Evolutionary conservation across 1,284 basidiomycete species (phyloP).

Genomic region (Cryptococcus hybrid): DNA sequence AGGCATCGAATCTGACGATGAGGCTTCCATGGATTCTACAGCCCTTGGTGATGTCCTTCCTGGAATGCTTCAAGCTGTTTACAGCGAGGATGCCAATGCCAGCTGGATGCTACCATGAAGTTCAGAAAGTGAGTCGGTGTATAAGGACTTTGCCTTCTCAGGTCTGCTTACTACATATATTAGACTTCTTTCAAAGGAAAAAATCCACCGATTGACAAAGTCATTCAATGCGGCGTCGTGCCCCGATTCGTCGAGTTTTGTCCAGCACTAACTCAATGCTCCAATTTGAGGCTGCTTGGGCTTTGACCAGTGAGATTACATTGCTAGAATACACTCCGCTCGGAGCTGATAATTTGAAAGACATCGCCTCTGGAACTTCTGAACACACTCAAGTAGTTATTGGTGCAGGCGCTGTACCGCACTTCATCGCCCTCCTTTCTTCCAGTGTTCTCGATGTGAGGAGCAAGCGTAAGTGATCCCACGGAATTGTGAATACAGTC

Average conservation of each 20-base stretch:
- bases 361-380: conserved; percentile 98
- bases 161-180: neutral
- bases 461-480: conserved; percentile 68
- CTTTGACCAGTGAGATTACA: conserved; percentile 69
- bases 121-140: conserved; percentile 73
- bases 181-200: conserved; percentile 91
- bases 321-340: neutral
- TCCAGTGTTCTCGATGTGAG: conserved; percentile 86
- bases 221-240: conserved; percentile 97
- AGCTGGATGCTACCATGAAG: conserved; percentile 90
- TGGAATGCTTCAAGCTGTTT: conserved; percentile 84
- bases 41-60: conserved; percentile 57
- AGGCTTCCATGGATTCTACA: conserved; percentile 54
- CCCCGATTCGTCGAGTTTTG: conserved; percentile 97
- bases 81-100: conserved; percentile 88
- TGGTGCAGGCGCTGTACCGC: conserved; percentile 89
- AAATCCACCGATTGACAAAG: conserved; percentile 99
- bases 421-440: conserved; percentile 89
- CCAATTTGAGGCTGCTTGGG: conserved; percentile 99
- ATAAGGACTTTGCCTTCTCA: neutral
- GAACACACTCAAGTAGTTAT: conserved; percentile 99
- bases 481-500: neutral
- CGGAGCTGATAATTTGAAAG: conserved; percentile 11
- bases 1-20: conserved; percentile 74
- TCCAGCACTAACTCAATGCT: conserved; percentile 88